Base-by-base conservation (phyloP, 2,329 filamentous ascomycete species). In the Pseudocercospora fijiensis region DNA sequence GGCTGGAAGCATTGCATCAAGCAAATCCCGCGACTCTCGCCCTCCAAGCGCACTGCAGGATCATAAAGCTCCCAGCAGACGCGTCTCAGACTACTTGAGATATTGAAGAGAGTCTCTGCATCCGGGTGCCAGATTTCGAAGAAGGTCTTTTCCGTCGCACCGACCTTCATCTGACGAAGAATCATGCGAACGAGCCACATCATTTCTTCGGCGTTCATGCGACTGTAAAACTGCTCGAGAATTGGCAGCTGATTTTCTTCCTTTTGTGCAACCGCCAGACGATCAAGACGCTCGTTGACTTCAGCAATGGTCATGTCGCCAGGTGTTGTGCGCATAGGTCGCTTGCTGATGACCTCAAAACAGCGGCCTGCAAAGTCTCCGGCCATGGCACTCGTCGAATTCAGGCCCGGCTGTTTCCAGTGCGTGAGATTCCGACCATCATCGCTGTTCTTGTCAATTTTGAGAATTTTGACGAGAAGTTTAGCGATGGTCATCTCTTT, bases 1-100 rank as follows among this genome's bases (percentile, higher is more conserved):
- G 95, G 95, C 73, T 98, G 94, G 74, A 98, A 98, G 75, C 92
- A 97, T 73, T 95, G 90, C 91, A 97, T 96, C 33, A 98, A 80
- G 1, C 84, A 82, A 13, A 98, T 88, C 0, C 89, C 88, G 0
- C 87, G 85, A 58, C 92, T 87, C 24, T 92, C 89, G 37, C 87
- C 87, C 68, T 92, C 87, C 2, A 99, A 83, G 3, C 90, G 85
- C 10, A 91, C 77, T 41, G 84, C 81, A 0, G 89, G 89, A 73
- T 97, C 88, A 70, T 86, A 86, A 2, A 99, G 80, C 75, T 98
- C 93, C 94, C 95, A 98, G 73, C 95, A 99, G 0, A 99, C 94
- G 41, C 93, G 85, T 6, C 91, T 86, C 62, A 99, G 81, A 72
- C 90, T 97, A 16, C 92, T 96, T 0, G 92, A 96, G 3, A 97